Evolutionary conservation across 2,329 filamentous ascomycete genomes (phyloP), one percentile per base, ranked within the genome.

Genomic region (Calonectria naviculata): DNA sequence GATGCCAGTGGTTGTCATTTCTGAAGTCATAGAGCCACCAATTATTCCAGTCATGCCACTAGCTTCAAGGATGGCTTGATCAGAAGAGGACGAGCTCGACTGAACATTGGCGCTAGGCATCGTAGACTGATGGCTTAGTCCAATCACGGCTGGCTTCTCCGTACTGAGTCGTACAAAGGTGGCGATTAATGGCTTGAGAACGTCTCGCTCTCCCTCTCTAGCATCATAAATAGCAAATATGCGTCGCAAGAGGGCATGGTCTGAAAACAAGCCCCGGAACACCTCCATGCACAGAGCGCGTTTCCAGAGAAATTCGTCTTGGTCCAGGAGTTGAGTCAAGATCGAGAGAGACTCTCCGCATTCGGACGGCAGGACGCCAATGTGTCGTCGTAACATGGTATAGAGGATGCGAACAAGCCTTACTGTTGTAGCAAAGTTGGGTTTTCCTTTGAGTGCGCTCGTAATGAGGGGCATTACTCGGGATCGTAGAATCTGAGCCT

Each of bases 151-250:
- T 1, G 97, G 97, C 78, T 95, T 98, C 80, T 99, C 97, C 0
- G 95, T 95, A 66, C 96, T 96, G 10, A 98, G 86, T 17, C 95
- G 91, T n/a, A 98, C 97, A 79, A 99, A 95, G 0, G 93, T 93
- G 12, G 94, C 94, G 72, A 97, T 93, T 71, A 98, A 87, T 68
- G 95, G 93, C 77, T 94, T 93, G 26, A 99, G 85, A 24, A 98
- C 90, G 62, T 92, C 88, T 76, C 93, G 96, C 76, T 93, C 91
- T 4, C 90, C 92, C 49, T 94, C 88, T 62, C 90, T 86, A 17
- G 90, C 89, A 80, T 99, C 96, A 76, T 95, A 98, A 19, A 93
- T 86, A 8, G 90, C 88, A 80, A 94, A 98, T 2, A 98, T 94
- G 42, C 93, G 91, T 47, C 97, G 88, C 2, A 98, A 87, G 26